Evolutionary conservation across 169 alveolate species (phyloP), one percentile per base, ranked within the genome.

Genomic region (Cryptosporidium felis): DNA sequence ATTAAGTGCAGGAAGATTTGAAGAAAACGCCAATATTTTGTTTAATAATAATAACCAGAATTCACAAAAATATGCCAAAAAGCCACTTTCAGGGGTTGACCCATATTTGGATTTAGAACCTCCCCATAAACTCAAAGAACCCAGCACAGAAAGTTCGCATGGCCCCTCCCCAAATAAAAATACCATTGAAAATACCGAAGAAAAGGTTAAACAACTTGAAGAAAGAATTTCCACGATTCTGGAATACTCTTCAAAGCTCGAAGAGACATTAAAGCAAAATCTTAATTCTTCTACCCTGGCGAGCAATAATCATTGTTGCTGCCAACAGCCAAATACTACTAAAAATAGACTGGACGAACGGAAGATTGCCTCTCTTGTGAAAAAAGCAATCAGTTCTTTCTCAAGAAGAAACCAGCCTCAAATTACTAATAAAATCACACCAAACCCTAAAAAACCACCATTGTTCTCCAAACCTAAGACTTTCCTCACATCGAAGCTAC

Each of bases 241-340:
- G 45, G 67, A 56, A 21, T 74, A 74, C 36, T 49, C 85, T 1
- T 49, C 66, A 4, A 59, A 21, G 56, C 66, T 74, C 3, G 85
- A 74, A 36, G 41, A 74, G 10, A 74, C 46, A 0, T 8, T 53
- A 10, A 74, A 74, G 32, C 30, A 60, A 28, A 42, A 32, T 6
- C 16, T 56, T 14, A 18, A 34, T 36, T 18, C 14, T n/a, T 30
- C 44, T 6, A 56, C 10, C 45, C 26, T n/a, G 5, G 23, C 23
- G 2, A 21, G 3, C 16, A 28, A 10, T 21, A 21, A 8, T 42
- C 45, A 56, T 8, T 28, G 63, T 42, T 56, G 63, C 16, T 56
- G 63, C 42, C 26, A 30, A n/a, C 5, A 30, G 3, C n/a, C n/a
- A n/a, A n/a, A n/a, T n/a, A n/a, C n/a, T n/a, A n/a, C n/a, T n/a